These are phyloP conservation scores for Ilyonectria destructans DNA, from an alignment of 2,329 filamentous ascomycete species.

Conservation along the genomic window DNA sequence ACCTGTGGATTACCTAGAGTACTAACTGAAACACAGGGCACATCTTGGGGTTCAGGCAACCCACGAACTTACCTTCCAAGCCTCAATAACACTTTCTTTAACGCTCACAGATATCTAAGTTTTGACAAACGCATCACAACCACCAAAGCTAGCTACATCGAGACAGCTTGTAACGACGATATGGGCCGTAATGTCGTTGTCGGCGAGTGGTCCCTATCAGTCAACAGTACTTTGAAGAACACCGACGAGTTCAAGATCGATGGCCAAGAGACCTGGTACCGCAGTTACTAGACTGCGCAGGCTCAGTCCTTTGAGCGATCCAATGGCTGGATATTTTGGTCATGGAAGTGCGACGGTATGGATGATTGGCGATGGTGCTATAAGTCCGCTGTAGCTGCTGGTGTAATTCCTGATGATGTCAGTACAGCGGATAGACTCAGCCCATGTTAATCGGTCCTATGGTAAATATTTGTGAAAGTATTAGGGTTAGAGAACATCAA, in stretches of 20 bases:
- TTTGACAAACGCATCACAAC: slow-evolving; percentile 63
- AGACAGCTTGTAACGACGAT: slow-evolving; percentile 65
- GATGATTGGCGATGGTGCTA: slow-evolving; percentile 68
- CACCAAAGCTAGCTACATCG: slow-evolving; percentile 66
- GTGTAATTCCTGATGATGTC: slow-evolving; percentile 49
- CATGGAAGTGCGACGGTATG: slow-evolving; percentile 68
- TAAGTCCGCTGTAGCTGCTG: slow-evolving; percentile 46
- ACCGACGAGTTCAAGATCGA: slow-evolving; percentile 60
- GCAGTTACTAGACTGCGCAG: slow-evolving; percentile 71
- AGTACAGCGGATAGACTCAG: slow-evolving; percentile 30
- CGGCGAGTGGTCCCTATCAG: slow-evolving; percentile 72
- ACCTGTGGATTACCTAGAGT: background rate
- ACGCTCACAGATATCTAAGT: slow-evolving; percentile 74
- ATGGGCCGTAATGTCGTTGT: slow-evolving; percentile 64
- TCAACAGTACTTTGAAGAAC: slow-evolving; percentile 65
- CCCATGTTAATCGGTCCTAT: slow-evolving; percentile 1
- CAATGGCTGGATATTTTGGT: slow-evolving; percentile 74
- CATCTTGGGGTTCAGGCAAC: slow-evolving; percentile 70
- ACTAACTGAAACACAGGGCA: slow-evolving; percentile 46
- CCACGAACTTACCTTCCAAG: slow-evolving; percentile 63
- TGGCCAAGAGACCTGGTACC: slow-evolving; percentile 66
- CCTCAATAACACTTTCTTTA: slow-evolving; percentile 65
- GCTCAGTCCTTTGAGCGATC: slow-evolving; percentile 68
- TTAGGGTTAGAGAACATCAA: too few species aligned
- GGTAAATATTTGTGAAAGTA: background rate